phyloP scores from a whole-genome alignment of 352 stramenopile genomes.

The Phytophthora capsici region DNA sequence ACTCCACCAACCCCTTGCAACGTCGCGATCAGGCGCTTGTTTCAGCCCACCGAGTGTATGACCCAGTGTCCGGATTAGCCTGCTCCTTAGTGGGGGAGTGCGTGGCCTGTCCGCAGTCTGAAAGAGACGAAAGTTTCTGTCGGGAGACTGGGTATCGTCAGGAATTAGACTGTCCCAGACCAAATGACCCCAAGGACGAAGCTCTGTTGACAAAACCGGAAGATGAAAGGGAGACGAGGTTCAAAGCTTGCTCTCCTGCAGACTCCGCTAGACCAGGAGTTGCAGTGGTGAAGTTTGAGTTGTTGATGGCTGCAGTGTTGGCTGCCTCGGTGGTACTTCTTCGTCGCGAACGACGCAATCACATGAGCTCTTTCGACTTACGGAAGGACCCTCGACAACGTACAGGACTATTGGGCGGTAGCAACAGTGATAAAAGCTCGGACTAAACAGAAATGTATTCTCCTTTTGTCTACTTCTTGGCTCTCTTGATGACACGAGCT shows the following conservation, averaged over 20 bases:
- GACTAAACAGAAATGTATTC: slow-evolving; percentile 48
- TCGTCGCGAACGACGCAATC: slow-evolving; percentile 68
- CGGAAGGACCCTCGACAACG: slow-evolving; percentile 71
- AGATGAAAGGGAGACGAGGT: slow-evolving; percentile 51
- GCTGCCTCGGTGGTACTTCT: slow-evolving; percentile 55
- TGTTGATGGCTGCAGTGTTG: slow-evolving; percentile 58
- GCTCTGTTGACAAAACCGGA: slow-evolving; percentile 25
- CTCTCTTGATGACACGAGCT: slow-evolving; percentile 28
- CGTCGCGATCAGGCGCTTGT: slow-evolving; percentile 33
- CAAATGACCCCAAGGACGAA: slow-evolving; percentile 32
- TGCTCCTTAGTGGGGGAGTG: slow-evolving; percentile 64
- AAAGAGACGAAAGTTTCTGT: slow-evolving; percentile 75
- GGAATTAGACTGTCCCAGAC: slow-evolving; percentile 63
- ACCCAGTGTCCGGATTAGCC: slow-evolving; percentile 64
- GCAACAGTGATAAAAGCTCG: slow-evolving; percentile 39
- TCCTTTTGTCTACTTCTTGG: slow-evolving; percentile 28
- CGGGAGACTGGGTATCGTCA: slow-evolving; percentile 72
- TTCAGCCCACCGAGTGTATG: slow-evolving; percentile 62
- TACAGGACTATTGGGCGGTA: slow-evolving; percentile 41
- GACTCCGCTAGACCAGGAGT: slow-evolving; percentile 46
- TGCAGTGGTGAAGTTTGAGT: slow-evolving; percentile 75
- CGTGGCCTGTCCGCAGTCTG: slow-evolving; percentile 55
- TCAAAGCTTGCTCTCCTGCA: slow-evolving; percentile 56
- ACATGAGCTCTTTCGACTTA: slow-evolving; percentile 83
- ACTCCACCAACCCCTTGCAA: slow-evolving; percentile 40